These are phyloP conservation scores for Euclidium syriacum DNA, from an alignment of 345 rosid genomes.

Conservation along the genomic window DNA sequence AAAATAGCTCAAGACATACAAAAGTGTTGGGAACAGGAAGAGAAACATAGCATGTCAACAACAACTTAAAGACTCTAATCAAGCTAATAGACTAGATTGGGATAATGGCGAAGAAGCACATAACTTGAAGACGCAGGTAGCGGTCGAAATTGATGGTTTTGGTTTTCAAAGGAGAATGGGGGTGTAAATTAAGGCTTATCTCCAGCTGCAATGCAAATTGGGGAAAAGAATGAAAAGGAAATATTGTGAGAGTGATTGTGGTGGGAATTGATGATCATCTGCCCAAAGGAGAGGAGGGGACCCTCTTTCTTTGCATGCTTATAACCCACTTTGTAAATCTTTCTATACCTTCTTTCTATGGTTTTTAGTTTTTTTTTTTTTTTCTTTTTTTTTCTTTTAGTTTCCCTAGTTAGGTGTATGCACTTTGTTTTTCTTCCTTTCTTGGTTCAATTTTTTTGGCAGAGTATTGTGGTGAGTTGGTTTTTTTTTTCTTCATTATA, in stretches of 20 bases:
- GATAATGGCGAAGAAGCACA: background rate
- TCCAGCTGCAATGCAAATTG: conserved; percentile 37
- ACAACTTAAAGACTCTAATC: conserved; percentile 9
- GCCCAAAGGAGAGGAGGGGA: conserved; percentile 33
- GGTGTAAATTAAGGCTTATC: conserved; percentile 17
- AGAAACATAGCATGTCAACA: conserved; percentile 23
- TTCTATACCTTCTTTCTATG: conserved; percentile 7
- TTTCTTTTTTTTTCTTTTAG: background rate
- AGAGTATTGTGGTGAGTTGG: conserved; percentile 23
- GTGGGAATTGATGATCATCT: conserved; percentile 38
- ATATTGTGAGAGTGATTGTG: conserved; percentile 27
- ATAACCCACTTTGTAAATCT: conserved; percentile 35
- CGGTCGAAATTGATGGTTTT: conserved; percentile 19
- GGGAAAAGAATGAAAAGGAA: conserved; percentile 26
- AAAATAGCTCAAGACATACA: conserved; percentile 68
- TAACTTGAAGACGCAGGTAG: conserved; percentile 11
- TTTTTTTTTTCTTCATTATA: conserved; percentile 7
- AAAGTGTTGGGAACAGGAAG: conserved; percentile 37
- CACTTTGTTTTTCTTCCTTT: conserved; percentile 9
- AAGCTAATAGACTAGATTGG: conserved; percentile 6
- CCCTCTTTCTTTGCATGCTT: conserved; percentile 37
- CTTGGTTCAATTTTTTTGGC: conserved; percentile 24
- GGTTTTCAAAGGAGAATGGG: background rate
- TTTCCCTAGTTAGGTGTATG: conserved; percentile 18
- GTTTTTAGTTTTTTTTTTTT: conserved; percentile 1